A percentile compares a stretch with the other conserved stretches of the same genome.
phyloP scores from a whole-genome alignment of 768 basidiomycete genomes.

The Lentinula aciculospora region DNA sequence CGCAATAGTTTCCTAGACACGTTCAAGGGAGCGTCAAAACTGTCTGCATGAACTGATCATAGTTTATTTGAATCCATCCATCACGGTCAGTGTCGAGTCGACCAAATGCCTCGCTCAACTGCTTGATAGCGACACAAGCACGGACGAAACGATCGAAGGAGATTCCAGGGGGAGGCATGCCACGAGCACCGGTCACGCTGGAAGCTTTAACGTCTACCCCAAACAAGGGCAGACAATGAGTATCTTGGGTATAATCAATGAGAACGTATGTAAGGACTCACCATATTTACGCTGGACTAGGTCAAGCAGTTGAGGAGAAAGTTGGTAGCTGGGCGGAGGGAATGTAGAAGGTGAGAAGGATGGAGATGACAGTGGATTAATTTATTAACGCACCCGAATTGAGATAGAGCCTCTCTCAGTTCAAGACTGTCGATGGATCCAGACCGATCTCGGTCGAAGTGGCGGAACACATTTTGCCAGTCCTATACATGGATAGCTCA shows the following conservation, averaged over 20 bases:
- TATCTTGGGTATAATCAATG: not conserved
- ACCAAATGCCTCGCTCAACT: constrained; percentile 67
- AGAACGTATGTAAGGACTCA: constrained; percentile 24
- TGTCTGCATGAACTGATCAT: constrained; percentile 67
- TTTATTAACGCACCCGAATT: constrained; percentile 53
- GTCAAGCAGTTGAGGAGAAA: constrained; percentile 58
- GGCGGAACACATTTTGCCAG: constrained; percentile 80
- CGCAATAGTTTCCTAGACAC: too few relatives aligned
- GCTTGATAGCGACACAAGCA: constrained; percentile 78
- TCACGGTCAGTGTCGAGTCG: constrained; percentile 57
- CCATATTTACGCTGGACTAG: constrained; percentile 79
- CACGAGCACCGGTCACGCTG: constrained; percentile 22
- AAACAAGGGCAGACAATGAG: constrained; percentile 24
- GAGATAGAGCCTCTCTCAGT: constrained; percentile 59
- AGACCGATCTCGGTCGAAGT: constrained; percentile 81
- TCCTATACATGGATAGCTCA: constrained; percentile 33
- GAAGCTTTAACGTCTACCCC: constrained; percentile 58
- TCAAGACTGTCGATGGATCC: constrained; percentile 73
- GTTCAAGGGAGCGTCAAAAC: constrained; percentile 57
- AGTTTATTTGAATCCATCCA: constrained; percentile 73
- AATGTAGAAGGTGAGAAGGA: not conserved
- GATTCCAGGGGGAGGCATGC: constrained; percentile 47
- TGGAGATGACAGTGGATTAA: not conserved
- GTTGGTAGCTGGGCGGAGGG: constrained; percentile 44
- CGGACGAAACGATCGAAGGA: constrained; percentile 85